Evolutionary conservation across 805 yeast genomes (phyloP).

Genomic region (Metschnikowia proteae): DNA sequence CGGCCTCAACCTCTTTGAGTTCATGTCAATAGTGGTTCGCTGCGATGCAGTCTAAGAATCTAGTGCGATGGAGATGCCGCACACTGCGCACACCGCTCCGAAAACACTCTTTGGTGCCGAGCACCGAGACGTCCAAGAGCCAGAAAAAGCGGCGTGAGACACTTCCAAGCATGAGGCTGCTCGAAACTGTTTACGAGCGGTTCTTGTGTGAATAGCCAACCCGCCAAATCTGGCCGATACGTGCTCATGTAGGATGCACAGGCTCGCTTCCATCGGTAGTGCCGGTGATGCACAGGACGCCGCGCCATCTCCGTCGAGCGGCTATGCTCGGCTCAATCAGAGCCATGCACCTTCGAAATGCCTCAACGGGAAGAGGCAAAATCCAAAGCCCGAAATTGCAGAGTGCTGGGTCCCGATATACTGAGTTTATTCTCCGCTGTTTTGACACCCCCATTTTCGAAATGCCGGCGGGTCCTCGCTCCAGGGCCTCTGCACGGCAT

Average conservation of each 20-base stretch:
- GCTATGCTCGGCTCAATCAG: constrained; percentile 1
- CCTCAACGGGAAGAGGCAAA: background rate
- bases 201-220: no score
- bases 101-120: background rate
- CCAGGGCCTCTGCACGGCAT: constrained; percentile 2
- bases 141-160: no score
- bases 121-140: no score
- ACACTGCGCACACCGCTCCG: background rate
- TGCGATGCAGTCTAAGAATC: constrained; percentile 1
- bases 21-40: background rate
- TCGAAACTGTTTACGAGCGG: no score
- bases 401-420: no score
- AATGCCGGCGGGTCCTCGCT: no score
- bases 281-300: background rate
- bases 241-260: background rate
- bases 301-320: constrained; percentile 3
- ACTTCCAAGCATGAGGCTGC: no score
- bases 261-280: background rate
- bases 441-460: no score
- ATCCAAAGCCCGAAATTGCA: background rate
- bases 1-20: constrained; percentile 10
- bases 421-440: no score
- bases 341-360: background rate
- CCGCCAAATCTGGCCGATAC: background rate
- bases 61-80: constrained; percentile 4